Evolutionary conservation across 2,329 filamentous ascomycete genomes (phyloP).

Genomic region (Aspergillus sp.): DNA sequence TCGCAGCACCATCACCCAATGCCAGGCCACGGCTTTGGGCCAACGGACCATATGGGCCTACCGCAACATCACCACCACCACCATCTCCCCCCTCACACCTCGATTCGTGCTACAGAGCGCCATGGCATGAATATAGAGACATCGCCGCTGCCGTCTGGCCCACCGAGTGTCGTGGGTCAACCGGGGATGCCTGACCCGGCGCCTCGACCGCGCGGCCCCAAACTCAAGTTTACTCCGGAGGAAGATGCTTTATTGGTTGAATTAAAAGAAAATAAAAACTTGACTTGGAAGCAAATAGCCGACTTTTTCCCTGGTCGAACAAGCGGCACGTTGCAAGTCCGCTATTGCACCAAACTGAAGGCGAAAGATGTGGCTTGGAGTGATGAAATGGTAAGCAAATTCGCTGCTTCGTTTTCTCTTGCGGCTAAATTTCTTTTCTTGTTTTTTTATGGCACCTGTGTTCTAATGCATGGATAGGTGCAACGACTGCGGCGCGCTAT

Average conservation of each 20-base stretch:
- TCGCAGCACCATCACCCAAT: slow-evolving; percentile 32
- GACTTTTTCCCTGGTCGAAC: slow-evolving; percentile 92
- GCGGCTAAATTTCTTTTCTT: neutral
- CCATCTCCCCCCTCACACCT: slow-evolving; percentile 71
- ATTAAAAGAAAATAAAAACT: slow-evolving; percentile 88
- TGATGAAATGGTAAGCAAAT: slow-evolving; percentile 74
- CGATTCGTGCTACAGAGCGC: slow-evolving; percentile 65
- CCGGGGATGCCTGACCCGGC: slow-evolving; percentile 84
- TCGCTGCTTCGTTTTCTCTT: neutral
- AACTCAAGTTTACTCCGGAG: slow-evolving; percentile 90
- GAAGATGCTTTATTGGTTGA: slow-evolving; percentile 86
- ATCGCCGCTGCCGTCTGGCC: slow-evolving; percentile 54
- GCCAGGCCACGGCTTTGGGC: slow-evolving; percentile 36
- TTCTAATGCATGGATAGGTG: slow-evolving; percentile 28
- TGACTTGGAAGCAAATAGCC: slow-evolving; percentile 97
- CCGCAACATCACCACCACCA: slow-evolving; percentile 75
- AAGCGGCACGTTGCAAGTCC: slow-evolving; percentile 86
- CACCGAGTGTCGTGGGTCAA: slow-evolving; percentile 82
- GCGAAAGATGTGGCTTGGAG: slow-evolving; percentile 93
- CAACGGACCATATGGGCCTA: slow-evolving; percentile 42
- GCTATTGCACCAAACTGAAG: slow-evolving; percentile 93
- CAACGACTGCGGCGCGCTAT: slow-evolving; percentile 41
- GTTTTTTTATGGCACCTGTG: neutral
- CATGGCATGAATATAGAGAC: slow-evolving; percentile 53
- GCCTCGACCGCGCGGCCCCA: slow-evolving; percentile 77